Evolutionary conservation across 257 asterid species (phyloP).

Genomic region (Prunella vulgaris): DNA sequence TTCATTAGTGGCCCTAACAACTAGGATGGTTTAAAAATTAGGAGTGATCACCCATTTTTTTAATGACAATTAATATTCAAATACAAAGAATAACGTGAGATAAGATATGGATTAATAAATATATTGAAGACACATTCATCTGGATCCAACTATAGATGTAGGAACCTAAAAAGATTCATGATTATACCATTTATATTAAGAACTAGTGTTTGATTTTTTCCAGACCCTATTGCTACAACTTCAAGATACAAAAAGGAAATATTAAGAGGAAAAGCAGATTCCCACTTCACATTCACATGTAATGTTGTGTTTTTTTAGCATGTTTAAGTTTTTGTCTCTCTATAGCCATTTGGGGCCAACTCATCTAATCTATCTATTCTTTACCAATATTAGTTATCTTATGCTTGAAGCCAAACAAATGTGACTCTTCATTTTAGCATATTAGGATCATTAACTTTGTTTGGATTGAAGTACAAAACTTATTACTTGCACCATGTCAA

Average conservation of each 20-base stretch:
- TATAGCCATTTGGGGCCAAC: constrained; percentile 22
- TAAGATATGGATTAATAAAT: constrained; percentile 15
- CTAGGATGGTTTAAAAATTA: constrained; percentile 1
- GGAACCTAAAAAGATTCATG: constrained; percentile 15
- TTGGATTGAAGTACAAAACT: neutral
- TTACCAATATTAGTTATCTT: neutral
- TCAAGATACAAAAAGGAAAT: constrained; percentile 26
- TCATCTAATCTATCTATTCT: neutral
- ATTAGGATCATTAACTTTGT: neutral
- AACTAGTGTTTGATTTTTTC: neutral
- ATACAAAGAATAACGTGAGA: neutral
- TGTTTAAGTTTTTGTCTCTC: constrained; percentile 5
- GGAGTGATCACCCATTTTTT: neutral
- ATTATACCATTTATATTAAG: neutral
- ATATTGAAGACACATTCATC: neutral
- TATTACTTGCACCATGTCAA: neutral
- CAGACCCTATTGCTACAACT: constrained; percentile 16
- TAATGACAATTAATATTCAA: neutral
- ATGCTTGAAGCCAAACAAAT: neutral
- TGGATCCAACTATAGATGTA: constrained; percentile 29
- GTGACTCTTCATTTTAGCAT: constrained; percentile 1
- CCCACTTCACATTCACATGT: constrained; percentile 32
- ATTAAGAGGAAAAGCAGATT: constrained; percentile 21
- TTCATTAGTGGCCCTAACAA: neutral
- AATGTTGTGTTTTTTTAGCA: constrained; percentile 8